Conservation (phyloP, 2,329 filamentous ascomycete species). For the Phaeosphaeria sp. region DNA sequence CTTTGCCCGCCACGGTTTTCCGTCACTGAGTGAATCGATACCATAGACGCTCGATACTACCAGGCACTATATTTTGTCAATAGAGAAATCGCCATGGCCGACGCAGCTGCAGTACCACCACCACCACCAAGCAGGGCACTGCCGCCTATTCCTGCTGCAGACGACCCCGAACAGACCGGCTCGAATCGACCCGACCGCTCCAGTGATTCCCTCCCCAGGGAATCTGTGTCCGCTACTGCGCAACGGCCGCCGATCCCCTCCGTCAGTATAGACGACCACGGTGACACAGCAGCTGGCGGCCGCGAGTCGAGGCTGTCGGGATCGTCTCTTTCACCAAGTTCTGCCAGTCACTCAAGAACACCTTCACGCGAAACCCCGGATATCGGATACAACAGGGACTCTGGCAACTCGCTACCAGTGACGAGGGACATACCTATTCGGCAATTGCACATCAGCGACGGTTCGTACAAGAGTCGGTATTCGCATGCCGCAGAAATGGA, state of each 20-base stretch:
- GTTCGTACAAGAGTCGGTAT: slow-evolving; percentile 38
- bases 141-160: slow-evolving; percentile 33
- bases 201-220: slow-evolving; percentile 32
- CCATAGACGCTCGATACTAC: not conserved
- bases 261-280: slow-evolving; percentile 41
- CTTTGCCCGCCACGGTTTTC: not conserved
- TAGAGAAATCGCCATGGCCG: slow-evolving; percentile 31
- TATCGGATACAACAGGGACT: slow-evolving; percentile 27
- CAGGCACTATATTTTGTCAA: not conserved
- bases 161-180: slow-evolving; percentile 13
- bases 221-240: slow-evolving; percentile 25
- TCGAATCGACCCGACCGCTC: slow-evolving; percentile 23
- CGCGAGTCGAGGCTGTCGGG: slow-evolving; percentile 44
- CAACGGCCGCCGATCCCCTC: slow-evolving; percentile 37
- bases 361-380: slow-evolving; percentile 44
- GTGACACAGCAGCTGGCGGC: slow-evolving; percentile 34
- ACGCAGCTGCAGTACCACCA: slow-evolving; percentile 21
- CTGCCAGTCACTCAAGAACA: slow-evolving; percentile 43
- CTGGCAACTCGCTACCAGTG: slow-evolving; percentile 30
- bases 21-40: not conserved
- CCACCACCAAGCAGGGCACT: slow-evolving; percentile 30
- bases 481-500: slow-evolving; percentile 43
- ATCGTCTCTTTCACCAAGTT: slow-evolving; percentile 41
- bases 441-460: slow-evolving; percentile 43
- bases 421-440: slow-evolving; percentile 43